Percentiles rank a stretch among this genome's conserved stretches.
These are phyloP conservation scores for Kwoniella bestiolae DNA, from an alignment of 768 basidiomycete genomes.

Conservation along the genomic window DNA sequence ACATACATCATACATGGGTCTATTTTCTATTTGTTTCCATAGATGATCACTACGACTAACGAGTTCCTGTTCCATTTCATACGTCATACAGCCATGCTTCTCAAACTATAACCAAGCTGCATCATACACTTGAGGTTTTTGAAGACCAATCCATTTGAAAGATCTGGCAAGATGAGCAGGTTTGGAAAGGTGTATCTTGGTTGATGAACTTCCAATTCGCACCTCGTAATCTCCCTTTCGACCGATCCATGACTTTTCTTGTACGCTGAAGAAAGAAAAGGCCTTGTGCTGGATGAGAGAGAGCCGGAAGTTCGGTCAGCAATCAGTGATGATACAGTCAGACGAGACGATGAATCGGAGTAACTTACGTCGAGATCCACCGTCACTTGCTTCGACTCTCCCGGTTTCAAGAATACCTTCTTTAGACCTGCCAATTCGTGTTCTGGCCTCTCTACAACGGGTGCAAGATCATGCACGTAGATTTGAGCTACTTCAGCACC, in stretches of 20 bases:
- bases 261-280: slow-evolving; percentile 67
- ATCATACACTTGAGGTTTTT: slow-evolving; percentile 20
- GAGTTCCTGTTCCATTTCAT: too few species aligned
- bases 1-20: not conserved
- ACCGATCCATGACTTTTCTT: slow-evolving; percentile 62
- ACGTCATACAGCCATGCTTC: not conserved
- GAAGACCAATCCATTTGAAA: slow-evolving; percentile 41
- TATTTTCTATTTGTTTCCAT: not conserved
- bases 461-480: slow-evolving; percentile 64
- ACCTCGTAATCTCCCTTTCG: slow-evolving; percentile 63
- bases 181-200: slow-evolving; percentile 52
- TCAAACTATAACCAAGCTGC: slow-evolving; percentile 1
- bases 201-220: slow-evolving; percentile 62
- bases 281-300: slow-evolving; percentile 54
- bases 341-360: too few species aligned
- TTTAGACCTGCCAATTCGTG: slow-evolving; percentile 66
- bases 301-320: too few species aligned
- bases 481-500: slow-evolving; percentile 72
- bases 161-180: slow-evolving; percentile 21
- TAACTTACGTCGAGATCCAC: slow-evolving; percentile 53
- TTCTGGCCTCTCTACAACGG: slow-evolving; percentile 64
- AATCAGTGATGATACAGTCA: not conserved
- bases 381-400: slow-evolving; percentile 45
- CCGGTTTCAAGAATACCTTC: slow-evolving; percentile 55
- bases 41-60: too few species aligned